Conservation (phyloP, 2,329 filamentous ascomycete genomes). For the Talaromyces funiculosus region DNA sequence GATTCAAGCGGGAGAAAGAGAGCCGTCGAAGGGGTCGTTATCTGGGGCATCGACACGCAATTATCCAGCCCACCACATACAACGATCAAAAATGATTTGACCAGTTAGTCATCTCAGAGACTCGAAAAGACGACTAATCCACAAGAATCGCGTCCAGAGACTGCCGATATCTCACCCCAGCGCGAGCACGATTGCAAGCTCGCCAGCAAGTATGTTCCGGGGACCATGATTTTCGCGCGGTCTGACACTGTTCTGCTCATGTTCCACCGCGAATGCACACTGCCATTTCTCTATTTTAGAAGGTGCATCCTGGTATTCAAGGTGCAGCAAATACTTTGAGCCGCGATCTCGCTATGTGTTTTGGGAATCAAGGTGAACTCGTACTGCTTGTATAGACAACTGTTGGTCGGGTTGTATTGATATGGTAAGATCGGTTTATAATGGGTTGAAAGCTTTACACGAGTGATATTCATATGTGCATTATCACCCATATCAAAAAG, state of each 20-base stretch:
- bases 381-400: conserved; percentile 7
- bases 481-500: background rate
- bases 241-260: conserved; percentile 40
- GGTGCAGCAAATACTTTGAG: background rate
- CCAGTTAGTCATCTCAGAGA: background rate
- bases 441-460: background rate
- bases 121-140: background rate
- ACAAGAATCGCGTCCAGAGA: background rate
- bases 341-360: conserved; percentile 3
- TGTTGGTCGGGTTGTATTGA: background rate
- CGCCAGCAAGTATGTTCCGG: background rate
- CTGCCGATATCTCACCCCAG: background rate
- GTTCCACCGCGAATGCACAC: conserved; percentile 58
- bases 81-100: background rate
- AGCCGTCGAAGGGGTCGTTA: conserved; percentile 32
- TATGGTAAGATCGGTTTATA: background rate
- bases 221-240: background rate
- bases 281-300: conserved; percentile 52
- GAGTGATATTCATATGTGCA: background rate
- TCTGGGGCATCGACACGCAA: background rate
- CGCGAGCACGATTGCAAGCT: background rate
- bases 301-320: conserved; percentile 51
- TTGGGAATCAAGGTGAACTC: conserved; percentile 2
- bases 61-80: background rate
- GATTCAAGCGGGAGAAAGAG: conserved; percentile 53